Evolutionary conservation across 1,284 basidiomycete species (phyloP), one percentile per base, ranked within the genome.

Genomic region (Schizophyllum commune): DNA sequence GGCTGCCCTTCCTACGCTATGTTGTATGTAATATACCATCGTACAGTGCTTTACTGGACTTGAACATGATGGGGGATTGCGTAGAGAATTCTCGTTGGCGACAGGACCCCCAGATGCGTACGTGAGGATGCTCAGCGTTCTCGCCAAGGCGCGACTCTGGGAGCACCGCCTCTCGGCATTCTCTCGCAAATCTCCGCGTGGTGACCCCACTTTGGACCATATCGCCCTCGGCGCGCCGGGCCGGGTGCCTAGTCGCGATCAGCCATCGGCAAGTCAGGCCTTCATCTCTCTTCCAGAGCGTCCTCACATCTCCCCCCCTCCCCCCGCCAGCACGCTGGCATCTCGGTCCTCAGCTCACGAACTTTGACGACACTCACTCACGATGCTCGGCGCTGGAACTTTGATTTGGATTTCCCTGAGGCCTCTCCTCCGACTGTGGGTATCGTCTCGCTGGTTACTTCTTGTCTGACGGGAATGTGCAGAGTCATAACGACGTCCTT

Each of bases 371-470:
- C 39, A 47, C 17, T 2, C 17, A 47, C 17, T 47, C 39, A 47
- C 39, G 39, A 47, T 47, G 39, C 39, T 47, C 17, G 39, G 17
- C 39, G 64, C 73, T 11, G 76, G 80, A 13, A 68, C 74, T 9
- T 70, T 84, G 60, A 77, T 84, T 58, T 84, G 83, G 83, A 78
- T 84, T 21, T 84, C 86, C 21, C 71, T 77, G 47, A 78, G 83
- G 56, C 86, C 86, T 8, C 71, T 88, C 55, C 74, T 85, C 63
- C 79, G 84, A 65, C 69, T 87, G 85, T 85, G 66, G 65, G 83
- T 69, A 32, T 33, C 47, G 32, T 52, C 32, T 58, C 19, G 1
- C 60, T 39, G 15, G 60, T 22, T 17, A 53, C 20, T 27, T 22
- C 20, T 51, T 27, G 51, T 61, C 22, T 27, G 27, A 27, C 27